Evolutionary conservation across 169 alveolate genomes (phyloP).

Genomic region (Babesia bigemina): DNA sequence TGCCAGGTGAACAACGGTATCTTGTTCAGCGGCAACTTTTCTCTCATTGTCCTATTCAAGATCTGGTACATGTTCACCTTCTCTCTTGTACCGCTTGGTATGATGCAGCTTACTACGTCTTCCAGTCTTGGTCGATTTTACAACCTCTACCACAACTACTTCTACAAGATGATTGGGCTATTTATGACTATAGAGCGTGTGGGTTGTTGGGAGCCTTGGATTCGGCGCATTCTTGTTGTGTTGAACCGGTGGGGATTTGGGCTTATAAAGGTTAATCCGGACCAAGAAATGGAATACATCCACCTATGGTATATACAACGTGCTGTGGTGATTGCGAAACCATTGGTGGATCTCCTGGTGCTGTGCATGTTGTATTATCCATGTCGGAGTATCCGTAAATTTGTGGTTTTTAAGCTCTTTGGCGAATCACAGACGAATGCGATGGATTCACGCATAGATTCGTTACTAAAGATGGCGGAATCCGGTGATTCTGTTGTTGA

Average conservation of each 20-base stretch:
- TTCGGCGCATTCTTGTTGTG: neutral
- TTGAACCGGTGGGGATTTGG: slow-evolving; percentile 4
- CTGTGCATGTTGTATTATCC: slow-evolving; percentile 27
- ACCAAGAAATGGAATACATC: slow-evolving; percentile 27
- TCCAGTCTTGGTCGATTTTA: slow-evolving; percentile 56
- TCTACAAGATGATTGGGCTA: slow-evolving; percentile 25
- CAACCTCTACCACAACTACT: slow-evolving; percentile 35
- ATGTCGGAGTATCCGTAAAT: neutral
- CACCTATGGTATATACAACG: slow-evolving; percentile 58
- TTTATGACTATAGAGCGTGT: slow-evolving; percentile 43
- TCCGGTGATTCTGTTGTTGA: neutral
- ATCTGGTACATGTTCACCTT: slow-evolving; percentile 45
- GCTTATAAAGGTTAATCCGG: neutral
- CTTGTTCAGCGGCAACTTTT: slow-evolving; percentile 23
- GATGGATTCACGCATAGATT: neutral
- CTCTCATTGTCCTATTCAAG: slow-evolving; percentile 45
- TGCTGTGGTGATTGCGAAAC: slow-evolving; percentile 33
- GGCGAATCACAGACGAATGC: neutral
- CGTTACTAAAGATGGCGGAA: neutral
- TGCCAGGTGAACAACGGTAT: slow-evolving; percentile 32
- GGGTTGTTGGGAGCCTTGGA: slow-evolving; percentile 48
- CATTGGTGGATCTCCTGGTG: slow-evolving; percentile 30
- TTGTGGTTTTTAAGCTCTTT: neutral
- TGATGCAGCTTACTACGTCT: slow-evolving; percentile 39
- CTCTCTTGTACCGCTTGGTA: slow-evolving; percentile 56